A percentile compares a stretch with the other conserved stretches of the same genome.
These are phyloP conservation scores for Boechera retrofracta DNA, from an alignment of 345 rosid species.

Conservation along the genomic window DNA sequence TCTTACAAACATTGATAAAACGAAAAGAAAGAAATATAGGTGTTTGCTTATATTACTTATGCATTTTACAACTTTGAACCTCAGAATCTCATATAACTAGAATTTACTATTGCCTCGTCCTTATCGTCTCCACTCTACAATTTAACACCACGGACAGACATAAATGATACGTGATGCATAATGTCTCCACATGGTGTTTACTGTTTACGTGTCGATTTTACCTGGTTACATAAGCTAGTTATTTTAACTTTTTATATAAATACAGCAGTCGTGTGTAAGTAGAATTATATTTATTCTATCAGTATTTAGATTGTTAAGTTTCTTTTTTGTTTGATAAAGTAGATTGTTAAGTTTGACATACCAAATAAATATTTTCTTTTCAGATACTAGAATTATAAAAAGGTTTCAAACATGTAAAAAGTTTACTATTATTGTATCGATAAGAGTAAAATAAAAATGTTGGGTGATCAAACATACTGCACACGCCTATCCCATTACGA, in stretches of 20 bases:
- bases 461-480: background rate
- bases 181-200: background rate
- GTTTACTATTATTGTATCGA: background rate
- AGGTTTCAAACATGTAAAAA: background rate
- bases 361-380: background rate
- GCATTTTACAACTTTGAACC: background rate
- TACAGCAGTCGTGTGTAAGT: background rate
- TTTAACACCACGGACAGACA: slow-evolving; percentile 2
- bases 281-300: background rate
- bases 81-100: slow-evolving; percentile 15
- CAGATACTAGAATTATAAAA: background rate
- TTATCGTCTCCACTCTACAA: slow-evolving; percentile 13
- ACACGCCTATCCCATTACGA: background rate
- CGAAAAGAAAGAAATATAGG: background rate
- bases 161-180: slow-evolving; percentile 5
- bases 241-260: background rate
- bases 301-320: background rate
- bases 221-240: background rate
- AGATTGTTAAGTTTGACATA: background rate
- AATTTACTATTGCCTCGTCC: background rate
- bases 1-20: background rate
- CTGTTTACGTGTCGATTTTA: background rate
- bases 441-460: background rate
- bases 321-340: background rate
- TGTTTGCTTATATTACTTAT: slow-evolving; percentile 1